Evolutionary conservation across 805 yeast species (phyloP).

Genomic region (Vanderwaltozyma yarrowii): DNA sequence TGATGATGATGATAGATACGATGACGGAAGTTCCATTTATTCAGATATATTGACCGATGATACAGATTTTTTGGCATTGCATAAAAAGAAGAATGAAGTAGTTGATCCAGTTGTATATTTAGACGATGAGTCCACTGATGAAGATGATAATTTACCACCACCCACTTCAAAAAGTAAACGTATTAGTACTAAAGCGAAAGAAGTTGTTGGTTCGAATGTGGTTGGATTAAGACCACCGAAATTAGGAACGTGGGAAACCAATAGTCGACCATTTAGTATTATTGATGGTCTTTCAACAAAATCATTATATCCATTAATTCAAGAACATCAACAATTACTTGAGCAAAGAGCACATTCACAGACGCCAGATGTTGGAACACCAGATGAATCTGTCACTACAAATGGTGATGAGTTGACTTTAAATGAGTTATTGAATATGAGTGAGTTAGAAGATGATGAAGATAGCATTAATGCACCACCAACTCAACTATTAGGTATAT

Average conservation of each 20-base stretch:
- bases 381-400: slow-evolving; percentile 5
- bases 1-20: slow-evolving; percentile 28
- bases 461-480: slow-evolving; percentile 38
- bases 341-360: slow-evolving; percentile 20
- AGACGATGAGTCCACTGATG: slow-evolving; percentile 91
- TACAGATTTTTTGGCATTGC: slow-evolving; percentile 2
- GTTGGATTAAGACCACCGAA: slow-evolving; percentile 86
- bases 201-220: slow-evolving; percentile 77
- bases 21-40: slow-evolving; percentile 27
- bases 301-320: slow-evolving; percentile 49
- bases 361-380: slow-evolving; percentile 8
- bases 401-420: slow-evolving; percentile 37
- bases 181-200: slow-evolving; percentile 77
- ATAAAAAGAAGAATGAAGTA: slow-evolving; percentile 21
- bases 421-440: slow-evolving; percentile 80
- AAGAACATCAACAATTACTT: slow-evolving; percentile 22
- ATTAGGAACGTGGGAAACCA: slow-evolving; percentile 84
- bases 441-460: slow-evolving; percentile 73
- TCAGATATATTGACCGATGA: slow-evolving; percentile 7
- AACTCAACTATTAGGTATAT: slow-evolving; percentile 24
- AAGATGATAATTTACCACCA: slow-evolving; percentile 73
- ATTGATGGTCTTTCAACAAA: slow-evolving; percentile 92
- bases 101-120: slow-evolving; percentile 31
- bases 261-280: slow-evolving; percentile 79
- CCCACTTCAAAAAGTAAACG: slow-evolving; percentile 43